A percentile compares a stretch with the other conserved stretches of the same genome.
Conservation (phyloP, 2,329 filamentous ascomycete species). For the Dothiorella sarmentorum region DNA sequence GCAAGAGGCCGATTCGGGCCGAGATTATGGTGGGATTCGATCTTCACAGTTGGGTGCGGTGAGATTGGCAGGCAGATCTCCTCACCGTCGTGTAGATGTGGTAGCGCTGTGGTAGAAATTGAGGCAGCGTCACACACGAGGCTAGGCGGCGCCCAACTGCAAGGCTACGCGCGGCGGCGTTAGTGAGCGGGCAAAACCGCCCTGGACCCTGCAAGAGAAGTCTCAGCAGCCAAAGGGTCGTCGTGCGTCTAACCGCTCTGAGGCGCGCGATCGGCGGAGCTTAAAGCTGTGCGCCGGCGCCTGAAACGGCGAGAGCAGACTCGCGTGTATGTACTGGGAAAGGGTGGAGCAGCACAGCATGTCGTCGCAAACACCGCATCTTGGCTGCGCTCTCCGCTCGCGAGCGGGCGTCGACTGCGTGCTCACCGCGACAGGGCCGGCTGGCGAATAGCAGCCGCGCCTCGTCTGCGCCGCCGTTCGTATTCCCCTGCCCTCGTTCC, state of each 20-base stretch:
- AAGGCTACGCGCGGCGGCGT: constrained; percentile 1
- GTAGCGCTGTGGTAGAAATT: constrained; percentile 8
- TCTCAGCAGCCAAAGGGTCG: background rate
- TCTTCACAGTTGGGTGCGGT: constrained; percentile 14
- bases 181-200: constrained; percentile 1
- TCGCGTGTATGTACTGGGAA: background rate
- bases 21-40: constrained; percentile 16
- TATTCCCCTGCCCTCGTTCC: constrained; percentile 2
- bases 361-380: constrained; percentile 12
- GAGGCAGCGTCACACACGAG: background rate
- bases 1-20: constrained; percentile 14
- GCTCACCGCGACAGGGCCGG: background rate
- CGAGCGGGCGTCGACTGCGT: constrained; percentile 1
- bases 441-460: background rate
- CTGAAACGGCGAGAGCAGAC: constrained; percentile 5
- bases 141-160: background rate
- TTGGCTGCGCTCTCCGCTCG: constrained; percentile 10
- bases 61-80: constrained; percentile 15
- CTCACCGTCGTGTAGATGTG: background rate
- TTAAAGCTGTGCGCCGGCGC: constrained; percentile 2
- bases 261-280: constrained; percentile 8
- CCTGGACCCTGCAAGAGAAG: constrained; percentile 1
- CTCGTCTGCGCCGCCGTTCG: constrained; percentile 1
- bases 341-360: constrained; percentile 7
- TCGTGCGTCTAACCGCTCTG: background rate